Conservation (phyloP, 805 yeast genomes). For the Kodamaea laetipori region DNA sequence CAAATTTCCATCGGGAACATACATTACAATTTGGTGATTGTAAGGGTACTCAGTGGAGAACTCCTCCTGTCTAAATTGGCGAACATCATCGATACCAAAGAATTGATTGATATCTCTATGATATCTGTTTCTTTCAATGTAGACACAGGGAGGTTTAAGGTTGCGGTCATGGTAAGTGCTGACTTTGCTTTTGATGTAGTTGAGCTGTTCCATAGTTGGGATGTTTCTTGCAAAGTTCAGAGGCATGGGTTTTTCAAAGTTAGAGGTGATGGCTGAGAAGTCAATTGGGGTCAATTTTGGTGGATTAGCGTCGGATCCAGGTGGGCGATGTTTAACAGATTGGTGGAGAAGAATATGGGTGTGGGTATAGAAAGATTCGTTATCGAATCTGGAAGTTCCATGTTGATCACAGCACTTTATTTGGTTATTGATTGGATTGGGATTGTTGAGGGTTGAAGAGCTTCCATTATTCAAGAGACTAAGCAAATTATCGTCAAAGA, state of each 20-base stretch:
- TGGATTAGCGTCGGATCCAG: constrained; percentile 4
- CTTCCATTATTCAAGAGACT: too few relatives aligned
- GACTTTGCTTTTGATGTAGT: constrained; percentile 7
- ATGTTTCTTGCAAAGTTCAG: constrained; percentile 11
- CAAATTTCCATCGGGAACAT: neutral
- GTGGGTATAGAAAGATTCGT: neutral
- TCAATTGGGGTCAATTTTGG: neutral
- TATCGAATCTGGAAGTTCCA: neutral
- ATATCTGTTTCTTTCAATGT: constrained; percentile 9
- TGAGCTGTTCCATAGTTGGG: neutral
- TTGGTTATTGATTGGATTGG: neutral
- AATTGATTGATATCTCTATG: constrained; percentile 6
- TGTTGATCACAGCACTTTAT: neutral
- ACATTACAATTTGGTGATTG: constrained; percentile 12
- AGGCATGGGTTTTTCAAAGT: constrained; percentile 3
- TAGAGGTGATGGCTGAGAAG: neutral
- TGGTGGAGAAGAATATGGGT: constrained; percentile 2
- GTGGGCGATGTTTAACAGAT: constrained; percentile 5
- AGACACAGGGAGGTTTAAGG: constrained; percentile 10
- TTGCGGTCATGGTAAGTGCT: constrained; percentile 1
- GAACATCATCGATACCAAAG: neutral
- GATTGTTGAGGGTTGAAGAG: neutral
- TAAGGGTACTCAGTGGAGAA: constrained; percentile 9
- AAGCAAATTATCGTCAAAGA: too few relatives aligned
- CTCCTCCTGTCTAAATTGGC: neutral